Base-by-base conservation (phyloP, 495 filamentous ascomycete genomes). In the Penicillium pulvis region DNA sequence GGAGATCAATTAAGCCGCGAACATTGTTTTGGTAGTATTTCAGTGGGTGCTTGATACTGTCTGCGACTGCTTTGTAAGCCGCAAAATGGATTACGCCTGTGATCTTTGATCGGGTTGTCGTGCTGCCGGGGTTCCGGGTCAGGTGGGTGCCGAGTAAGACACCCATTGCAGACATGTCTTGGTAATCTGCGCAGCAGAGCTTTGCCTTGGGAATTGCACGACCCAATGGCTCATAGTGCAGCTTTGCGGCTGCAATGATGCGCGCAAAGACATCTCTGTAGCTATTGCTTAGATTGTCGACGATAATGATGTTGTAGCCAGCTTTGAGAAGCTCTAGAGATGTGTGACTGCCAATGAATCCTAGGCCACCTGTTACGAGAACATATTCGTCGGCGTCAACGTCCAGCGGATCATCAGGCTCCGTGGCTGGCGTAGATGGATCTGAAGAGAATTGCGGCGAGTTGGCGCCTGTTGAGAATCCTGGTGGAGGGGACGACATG, bases 271-370 rank as follows among this genome's bases (percentile, higher is more conserved):
- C 52, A 19, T 31, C 19, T 20, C 16, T 6, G 52, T 43, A 55
- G n/a, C 39, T 45, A 26, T 55, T 55, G 28, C 41, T 55, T n/a
- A 55, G 30, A 20, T 55, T 55, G 52, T 55, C 52, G 0, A 55
- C 52, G 17, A 55, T 55, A 41, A 55, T 45, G 28, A 55, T 45
- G 30, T 55, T 55, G 52, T 45, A 46, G 20, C 52, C 52, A 3
- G 52, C 52, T 41, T 55, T 55, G 7, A 55, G 42, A 1, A 55
- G 41, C 12, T 55, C 52, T 35, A 45, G 24, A 1, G 52, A 46
- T 1, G 52, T 55, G n/a, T 55, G 52, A 12, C 52, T 55, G 1
- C 52, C 52, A 9, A 55, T 55, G 26, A 45, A 55, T 5, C 52
- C 52, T 6, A 55, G 41, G 1, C 52, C 52, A 12, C 52, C 52